Base-by-base conservation (phyloP, 495 filamentous ascomycete genomes). In the Rostrohypoxylon terebratum region DNA sequence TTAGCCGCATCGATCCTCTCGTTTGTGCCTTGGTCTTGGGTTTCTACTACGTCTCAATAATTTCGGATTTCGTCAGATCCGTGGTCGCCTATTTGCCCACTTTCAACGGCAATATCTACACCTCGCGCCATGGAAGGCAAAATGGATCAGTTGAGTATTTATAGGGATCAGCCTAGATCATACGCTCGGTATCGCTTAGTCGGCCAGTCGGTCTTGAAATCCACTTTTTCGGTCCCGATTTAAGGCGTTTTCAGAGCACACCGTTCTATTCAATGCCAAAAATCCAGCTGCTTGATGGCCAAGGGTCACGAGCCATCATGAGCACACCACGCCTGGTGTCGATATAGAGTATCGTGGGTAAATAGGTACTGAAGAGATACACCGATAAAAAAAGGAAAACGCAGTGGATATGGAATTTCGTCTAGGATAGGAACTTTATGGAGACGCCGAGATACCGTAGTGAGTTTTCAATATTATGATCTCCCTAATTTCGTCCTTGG, bases 221-320 rank as follows among this genome's bases (percentile, higher is more conserved):
- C 51, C 51, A 55, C 51, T 55, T 20, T 55, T 36, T 55, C 51
- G 51, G 51, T 55, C 51, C 51, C 51, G 51, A 55, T 10, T 16
- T 55, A 0, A 36, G 51, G 51, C 13, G 51, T 18, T 6, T 36
- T 36, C 31, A 34, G 28, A 55, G 4, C 28, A 36, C 51, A 34
- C 51, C 28, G 51, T 55, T 55, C 31, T n/a, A 36, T 55, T 55
- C 20, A n/a, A 36, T 36, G 51, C 51, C 51, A 55, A 55, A 55
- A 28, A 33, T 10, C 9, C 28, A 55, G 50, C 23, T 33, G 50
- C 10, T 33, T 3, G 33, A 16, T 23, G 11, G 23, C 7, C 51
- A 36, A 34, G 51, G 51, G 21, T 55, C 28, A 8, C 23, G 48
- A 36, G 51, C 51, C 48, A 53, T 55, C 51, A 4, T 20, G 28